Evolutionary conservation across 169 alveolate species (phyloP), one percentile per base, ranked within the genome.

Genomic region (Plasmodium ovale): DNA sequence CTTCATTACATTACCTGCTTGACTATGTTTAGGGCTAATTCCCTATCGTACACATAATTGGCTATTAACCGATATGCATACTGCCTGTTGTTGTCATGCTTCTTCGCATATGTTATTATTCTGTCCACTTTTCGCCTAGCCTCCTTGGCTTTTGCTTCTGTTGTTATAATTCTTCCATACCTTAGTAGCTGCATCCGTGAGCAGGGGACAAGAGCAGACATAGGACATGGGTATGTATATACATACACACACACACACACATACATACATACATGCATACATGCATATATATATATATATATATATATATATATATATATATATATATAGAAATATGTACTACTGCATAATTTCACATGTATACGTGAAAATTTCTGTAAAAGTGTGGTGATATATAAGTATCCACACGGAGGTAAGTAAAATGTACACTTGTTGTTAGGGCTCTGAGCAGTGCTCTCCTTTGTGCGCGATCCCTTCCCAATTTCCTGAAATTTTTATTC

Each of bases 371-470:
- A n/a, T n/a, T n/a, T n/a, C n/a, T n/a, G n/a, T n/a, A n/a, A n/a
- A n/a, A n/a, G n/a, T n/a, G n/a, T n/a, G n/a, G n/a, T n/a, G n/a
- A n/a, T n/a, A n/a, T n/a, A n/a, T n/a, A n/a, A n/a, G n/a, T n/a
- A n/a, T n/a, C n/a, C n/a, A n/a, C n/a, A n/a, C n/a, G n/a, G n/a
- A n/a, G n/a, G n/a, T n/a, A n/a, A n/a, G 23, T 10, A 67, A 58
- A 59, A 64, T 44, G 3, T 64, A 79, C 89, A 79, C 89, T 79
- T 10, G 96, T 93, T 10, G 96, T 92, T 74, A 93, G 79, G n/a
- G 96, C 94, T 29, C 96, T 68, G 37, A 93, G 89, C 14, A 93
- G 87, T 5, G 96, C 96, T 85, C 89, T 93, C 14, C 96, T 77
- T 39, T 91, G 93, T 19, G 96, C 72, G 56, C 91, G 90, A 9